These are phyloP conservation scores for Beauveria bassiana DNA, from an alignment of 2,329 filamentous ascomycete genomes.

Conservation along the genomic window DNA sequence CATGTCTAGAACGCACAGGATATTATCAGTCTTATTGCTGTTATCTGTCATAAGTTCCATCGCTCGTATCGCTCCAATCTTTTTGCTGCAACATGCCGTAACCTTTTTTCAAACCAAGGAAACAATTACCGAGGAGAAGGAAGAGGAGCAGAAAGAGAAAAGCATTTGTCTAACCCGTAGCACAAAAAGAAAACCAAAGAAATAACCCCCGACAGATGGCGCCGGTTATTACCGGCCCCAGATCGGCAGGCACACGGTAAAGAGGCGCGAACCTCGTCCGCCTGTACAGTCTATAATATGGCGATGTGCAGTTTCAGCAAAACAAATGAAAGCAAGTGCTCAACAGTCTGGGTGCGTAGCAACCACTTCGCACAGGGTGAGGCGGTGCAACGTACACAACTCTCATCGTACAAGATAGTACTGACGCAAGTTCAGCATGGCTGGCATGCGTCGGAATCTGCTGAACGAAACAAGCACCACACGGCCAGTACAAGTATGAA, in stretches of 20 bases:
- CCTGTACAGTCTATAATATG: constrained; percentile 29
- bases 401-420: constrained; percentile 4
- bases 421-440: not conserved
- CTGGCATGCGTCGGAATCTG: not conserved
- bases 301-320: constrained; percentile 9
- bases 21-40: constrained; percentile 10
- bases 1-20: not conserved
- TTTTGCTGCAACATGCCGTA: constrained; percentile 5
- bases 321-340: constrained; percentile 9
- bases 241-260: constrained; percentile 19
- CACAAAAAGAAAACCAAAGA: constrained; percentile 1
- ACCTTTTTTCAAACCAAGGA: not conserved
- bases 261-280: constrained; percentile 29
- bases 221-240: constrained; percentile 22
- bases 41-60: constrained; percentile 1
- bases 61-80: constrained; percentile 5
- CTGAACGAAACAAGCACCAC: constrained; percentile 15
- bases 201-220: constrained; percentile 7
- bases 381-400: not conserved
- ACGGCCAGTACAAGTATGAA: constrained; percentile 19
- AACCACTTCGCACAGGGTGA: not conserved
- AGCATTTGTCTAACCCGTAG: constrained; percentile 10
- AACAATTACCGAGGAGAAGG: not conserved
- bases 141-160: constrained; percentile 11
- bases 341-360: not conserved